Base-by-base conservation (phyloP, 2,329 filamentous ascomycete species). In the Tolypocladium endophyticum region DNA sequence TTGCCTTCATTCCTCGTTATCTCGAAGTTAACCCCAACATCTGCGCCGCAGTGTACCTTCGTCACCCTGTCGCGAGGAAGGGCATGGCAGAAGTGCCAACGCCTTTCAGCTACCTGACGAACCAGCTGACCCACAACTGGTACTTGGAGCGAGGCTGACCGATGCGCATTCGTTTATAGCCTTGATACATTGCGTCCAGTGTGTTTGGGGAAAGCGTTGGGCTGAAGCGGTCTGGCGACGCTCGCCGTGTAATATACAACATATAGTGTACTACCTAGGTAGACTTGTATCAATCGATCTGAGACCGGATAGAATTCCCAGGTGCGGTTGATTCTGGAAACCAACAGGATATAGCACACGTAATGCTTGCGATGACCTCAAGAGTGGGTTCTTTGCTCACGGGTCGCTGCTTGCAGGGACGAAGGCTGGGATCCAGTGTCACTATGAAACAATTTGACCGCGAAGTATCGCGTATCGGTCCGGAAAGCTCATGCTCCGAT, bases 1-100 rank as follows among this genome's bases (percentile, higher is more conserved):
- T 99, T 74, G 92, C 92, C 30, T 97, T 96, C 74, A 92, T 99
- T 66, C 94, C 94, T 14, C 81, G 89, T 58, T 99, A 97, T 74
- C 84, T 99, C 62, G 95, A 99, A 77, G 94, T 99, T 67, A 97
- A 97, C 79, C 94, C 96, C 74, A 95, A 92, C 70, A 89, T 97
- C 68, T 99, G 94, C 75, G 88, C 92, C 1, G 94, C 94, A 14
- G 92, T 99, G 47, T 99, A 99, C 73, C 77, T 99, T 63, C 84
- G 94, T 60, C 93, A 99, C 77, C 94, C 94, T 0, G 93, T 97
- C 52, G 94, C 91, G 33, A 82, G 92, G 62, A 87, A 87, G 3
- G 92, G 92, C 14, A 69, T 84, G 64, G 87, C 89, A 4, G 94
- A 93, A 74, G 88, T 93, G 62, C 93, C 93, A 1, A 91, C 90